Percentiles rank a stretch among this genome's conserved stretches.
Evolutionary conservation across 495 filamentous ascomycete genomes (phyloP).

Genomic region (Neurospora sp.): DNA sequence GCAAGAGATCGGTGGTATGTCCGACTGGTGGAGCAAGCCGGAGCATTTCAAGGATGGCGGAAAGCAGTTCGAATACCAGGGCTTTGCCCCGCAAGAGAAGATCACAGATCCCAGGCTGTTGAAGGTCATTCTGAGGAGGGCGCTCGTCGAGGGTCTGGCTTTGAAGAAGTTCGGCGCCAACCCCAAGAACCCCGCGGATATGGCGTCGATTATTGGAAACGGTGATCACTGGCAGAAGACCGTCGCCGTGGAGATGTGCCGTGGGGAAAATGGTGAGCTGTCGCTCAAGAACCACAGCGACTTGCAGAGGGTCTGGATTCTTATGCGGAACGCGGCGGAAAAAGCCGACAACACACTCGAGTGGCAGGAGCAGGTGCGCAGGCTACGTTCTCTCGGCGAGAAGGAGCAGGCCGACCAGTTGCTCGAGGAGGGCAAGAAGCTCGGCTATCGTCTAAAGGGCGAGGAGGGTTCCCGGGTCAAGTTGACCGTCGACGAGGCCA

Average conservation of each 20-base stretch:
- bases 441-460: not conserved
- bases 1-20: slow-evolving; percentile 43
- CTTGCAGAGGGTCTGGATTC: not conserved
- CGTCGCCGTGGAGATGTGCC: slow-evolving; percentile 5
- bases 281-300: slow-evolving; percentile 9
- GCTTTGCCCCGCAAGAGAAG: slow-evolving; percentile 29
- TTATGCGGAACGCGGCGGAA: slow-evolving; percentile 1
- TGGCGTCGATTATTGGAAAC: not conserved
- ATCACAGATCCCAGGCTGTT: slow-evolving; percentile 30
- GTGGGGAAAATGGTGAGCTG: slow-evolving; percentile 14
- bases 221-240: slow-evolving; percentile 3
- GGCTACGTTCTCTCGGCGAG: not conserved
- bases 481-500: slow-evolving; percentile 17
- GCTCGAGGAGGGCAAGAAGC: not conserved
- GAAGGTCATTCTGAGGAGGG: slow-evolving; percentile 41
- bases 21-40: slow-evolving; percentile 37
- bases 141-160: slow-evolving; percentile 51
- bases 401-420: slow-evolving; percentile 1
- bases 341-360: not conserved
- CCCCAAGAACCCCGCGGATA: slow-evolving; percentile 13
- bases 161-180: slow-evolving; percentile 30
- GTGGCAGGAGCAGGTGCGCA: not conserved
- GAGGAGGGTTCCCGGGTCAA: not conserved
- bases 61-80: slow-evolving; percentile 17
- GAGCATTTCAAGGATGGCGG: slow-evolving; percentile 30